These are phyloP conservation scores for Zygosaccharomyces sapae DNA, from an alignment of 1,139 yeast species.

Conservation along the genomic window DNA sequence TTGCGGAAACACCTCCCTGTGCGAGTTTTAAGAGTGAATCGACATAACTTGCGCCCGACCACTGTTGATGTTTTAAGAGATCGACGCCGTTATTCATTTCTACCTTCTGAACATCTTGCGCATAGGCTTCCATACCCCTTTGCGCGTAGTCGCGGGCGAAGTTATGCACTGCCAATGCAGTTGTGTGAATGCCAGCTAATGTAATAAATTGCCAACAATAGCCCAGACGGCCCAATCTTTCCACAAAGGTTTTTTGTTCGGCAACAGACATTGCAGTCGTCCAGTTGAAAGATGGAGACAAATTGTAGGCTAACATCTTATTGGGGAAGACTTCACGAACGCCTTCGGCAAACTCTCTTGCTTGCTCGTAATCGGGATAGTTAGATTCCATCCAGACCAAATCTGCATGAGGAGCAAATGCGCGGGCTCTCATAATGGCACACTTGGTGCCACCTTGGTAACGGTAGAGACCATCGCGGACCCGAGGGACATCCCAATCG, in stretches of 20 bases:
- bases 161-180: constrained; percentile 85
- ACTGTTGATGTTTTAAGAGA: constrained; percentile 95
- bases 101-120: constrained; percentile 76
- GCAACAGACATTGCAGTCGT: constrained; percentile 82
- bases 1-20: constrained; percentile 90
- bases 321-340: constrained; percentile 76
- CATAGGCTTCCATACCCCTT: constrained; percentile 95
- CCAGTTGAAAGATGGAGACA: constrained; percentile 98
- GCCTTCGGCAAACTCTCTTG: constrained; percentile 91
- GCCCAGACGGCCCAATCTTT: constrained; percentile 82
- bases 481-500: constrained; percentile 95
- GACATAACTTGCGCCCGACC: constrained; percentile 98
- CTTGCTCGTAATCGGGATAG: constrained; percentile 89
- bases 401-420: constrained; percentile 92
- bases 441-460: constrained; percentile 96
- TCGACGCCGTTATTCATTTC: constrained; percentile 90
- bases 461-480: constrained; percentile 95
- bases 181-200: constrained; percentile 94
- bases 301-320: constrained; percentile 94
- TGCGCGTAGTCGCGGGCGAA: constrained; percentile 75
- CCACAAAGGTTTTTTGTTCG: constrained; percentile 88
- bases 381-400: constrained; percentile 99
- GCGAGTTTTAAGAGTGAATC: constrained; percentile 87
- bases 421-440: constrained; percentile 96
- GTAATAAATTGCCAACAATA: constrained; percentile 98